Percentiles rank a stretch among this genome's conserved stretches.
These are phyloP conservation scores for Globisporangium uncinulatum DNA, from an alignment of 352 stramenopile species.

Conservation along the genomic window DNA sequence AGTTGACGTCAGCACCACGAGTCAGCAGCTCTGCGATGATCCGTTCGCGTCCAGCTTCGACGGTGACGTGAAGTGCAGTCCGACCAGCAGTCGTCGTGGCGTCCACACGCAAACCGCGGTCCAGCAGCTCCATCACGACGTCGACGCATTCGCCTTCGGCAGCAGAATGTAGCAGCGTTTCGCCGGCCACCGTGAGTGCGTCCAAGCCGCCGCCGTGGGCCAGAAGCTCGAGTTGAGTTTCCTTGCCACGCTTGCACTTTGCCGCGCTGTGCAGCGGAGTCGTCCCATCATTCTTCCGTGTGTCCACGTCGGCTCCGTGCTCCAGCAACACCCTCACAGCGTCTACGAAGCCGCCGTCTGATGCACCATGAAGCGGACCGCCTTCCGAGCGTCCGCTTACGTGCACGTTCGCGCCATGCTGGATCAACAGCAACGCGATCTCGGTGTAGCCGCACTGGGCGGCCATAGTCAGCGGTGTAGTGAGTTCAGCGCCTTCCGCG, in stretches of 20 bases:
- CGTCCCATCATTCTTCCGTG: neutral
- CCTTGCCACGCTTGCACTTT: neutral
- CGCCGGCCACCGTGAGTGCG: neutral
- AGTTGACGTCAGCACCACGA: neutral
- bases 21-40: neutral
- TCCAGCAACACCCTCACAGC: neutral
- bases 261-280: neutral
- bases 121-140: neutral
- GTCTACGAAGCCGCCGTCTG: neutral
- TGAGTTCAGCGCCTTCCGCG: neutral
- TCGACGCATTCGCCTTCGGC: neutral
- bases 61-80: neutral
- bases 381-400: too few species aligned
- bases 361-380: neutral
- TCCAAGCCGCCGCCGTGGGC: neutral
- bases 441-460: too few species aligned
- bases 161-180: neutral
- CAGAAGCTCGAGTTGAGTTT: neutral
- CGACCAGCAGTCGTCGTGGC: neutral
- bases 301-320: neutral
- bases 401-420: too few species aligned
- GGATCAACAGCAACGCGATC: too few species aligned
- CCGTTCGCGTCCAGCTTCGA: too few species aligned
- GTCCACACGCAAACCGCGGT: neutral
- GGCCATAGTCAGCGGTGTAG: too few species aligned